Percentiles rank a stretch among this genome's conserved stretches.
phyloP scores from a whole-genome alignment of 306 rosid species.

The Quillaja saponaria region DNA sequence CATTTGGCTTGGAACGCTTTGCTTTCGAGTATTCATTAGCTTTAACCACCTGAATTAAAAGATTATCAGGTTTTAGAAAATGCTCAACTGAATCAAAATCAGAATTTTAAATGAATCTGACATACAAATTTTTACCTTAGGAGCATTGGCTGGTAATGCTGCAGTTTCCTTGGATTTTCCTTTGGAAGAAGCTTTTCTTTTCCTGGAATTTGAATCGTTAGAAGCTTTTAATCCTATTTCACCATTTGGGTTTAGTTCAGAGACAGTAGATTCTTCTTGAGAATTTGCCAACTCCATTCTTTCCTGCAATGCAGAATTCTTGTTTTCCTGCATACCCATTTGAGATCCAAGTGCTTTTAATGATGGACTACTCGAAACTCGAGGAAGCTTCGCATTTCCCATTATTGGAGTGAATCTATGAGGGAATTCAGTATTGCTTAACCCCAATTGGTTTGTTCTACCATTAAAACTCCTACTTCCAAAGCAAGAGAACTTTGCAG shows the following conservation, averaged over 20 bases:
- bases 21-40: conserved; percentile 45
- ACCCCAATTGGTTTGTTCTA: conserved; percentile 43
- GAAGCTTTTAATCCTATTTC: conserved; percentile 40
- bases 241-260: conserved; percentile 55
- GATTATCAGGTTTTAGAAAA: conserved; percentile 4
- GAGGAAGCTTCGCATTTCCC: conserved; percentile 43
- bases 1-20: conserved; percentile 58
- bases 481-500: conserved; percentile 88
- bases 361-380: conserved; percentile 81
- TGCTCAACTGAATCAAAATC: background rate
- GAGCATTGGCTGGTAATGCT: conserved; percentile 22
- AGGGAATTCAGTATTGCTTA: conserved; percentile 42
- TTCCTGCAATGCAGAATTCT: conserved; percentile 40
- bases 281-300: conserved; percentile 45
- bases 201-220: conserved; percentile 53
- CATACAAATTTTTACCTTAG: conserved; percentile 42
- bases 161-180: conserved; percentile 61
- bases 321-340: conserved; percentile 37
- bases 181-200: conserved; percentile 70
- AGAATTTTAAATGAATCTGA: conserved; percentile 13
- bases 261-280: conserved; percentile 69
- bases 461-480: conserved; percentile 85
- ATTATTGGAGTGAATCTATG: conserved; percentile 39
- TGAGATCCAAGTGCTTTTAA: conserved; percentile 69
- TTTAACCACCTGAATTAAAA: conserved; percentile 48